Evolutionary conservation across 345 rosid species (phyloP).

Genomic region (Populus deltoides): DNA sequence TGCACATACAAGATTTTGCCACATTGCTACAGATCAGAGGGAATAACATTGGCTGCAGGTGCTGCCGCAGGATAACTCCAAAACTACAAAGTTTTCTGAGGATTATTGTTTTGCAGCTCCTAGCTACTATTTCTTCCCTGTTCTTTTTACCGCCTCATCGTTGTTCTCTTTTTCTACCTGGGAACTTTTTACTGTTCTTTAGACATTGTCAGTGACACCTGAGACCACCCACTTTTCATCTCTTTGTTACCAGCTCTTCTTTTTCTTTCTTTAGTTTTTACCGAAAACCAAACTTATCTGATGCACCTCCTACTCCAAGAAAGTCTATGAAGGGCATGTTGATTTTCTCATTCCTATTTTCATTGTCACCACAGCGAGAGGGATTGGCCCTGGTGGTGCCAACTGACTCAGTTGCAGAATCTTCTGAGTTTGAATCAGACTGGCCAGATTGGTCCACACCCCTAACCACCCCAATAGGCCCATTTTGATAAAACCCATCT

Average conservation of each 20-base stretch:
- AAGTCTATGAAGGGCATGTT: constrained; percentile 53
- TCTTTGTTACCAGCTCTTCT: background rate
- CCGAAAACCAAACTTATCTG: background rate
- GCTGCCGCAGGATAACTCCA: constrained; percentile 10
- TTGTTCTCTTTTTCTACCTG: background rate
- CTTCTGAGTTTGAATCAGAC: constrained; percentile 61
- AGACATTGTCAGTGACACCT: constrained; percentile 10
- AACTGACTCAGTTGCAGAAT: constrained; percentile 46
- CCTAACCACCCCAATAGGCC: constrained; percentile 18
- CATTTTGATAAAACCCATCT: constrained; percentile 15
- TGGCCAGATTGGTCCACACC: constrained; percentile 33
- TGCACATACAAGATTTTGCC: background rate
- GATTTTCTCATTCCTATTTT: constrained; percentile 23
- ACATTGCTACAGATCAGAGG: background rate
- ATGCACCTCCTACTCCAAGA: constrained; percentile 58
- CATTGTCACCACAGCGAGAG: constrained; percentile 19
- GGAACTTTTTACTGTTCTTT: constrained; percentile 14
- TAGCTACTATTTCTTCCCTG: background rate
- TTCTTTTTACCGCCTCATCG: background rate
- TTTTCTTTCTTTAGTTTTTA: background rate
- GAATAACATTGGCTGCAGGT: background rate
- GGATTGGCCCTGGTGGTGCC: constrained; percentile 31
- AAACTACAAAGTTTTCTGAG: background rate
- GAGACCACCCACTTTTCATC: background rate
- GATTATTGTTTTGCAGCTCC: background rate